Evolutionary conservation across 768 basidiomycete species (phyloP).

Genomic region (Termitomyces sp.): DNA sequence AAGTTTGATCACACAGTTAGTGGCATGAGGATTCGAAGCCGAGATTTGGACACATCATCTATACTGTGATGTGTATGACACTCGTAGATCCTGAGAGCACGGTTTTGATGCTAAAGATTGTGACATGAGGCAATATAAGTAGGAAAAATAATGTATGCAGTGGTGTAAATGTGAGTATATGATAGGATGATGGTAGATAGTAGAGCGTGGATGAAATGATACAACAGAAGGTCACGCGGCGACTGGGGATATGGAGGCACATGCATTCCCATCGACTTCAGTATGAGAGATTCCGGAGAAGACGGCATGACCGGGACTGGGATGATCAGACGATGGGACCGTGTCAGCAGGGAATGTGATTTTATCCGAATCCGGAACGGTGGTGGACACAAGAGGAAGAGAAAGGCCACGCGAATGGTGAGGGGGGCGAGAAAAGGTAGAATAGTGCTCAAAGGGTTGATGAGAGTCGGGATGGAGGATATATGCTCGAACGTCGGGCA

Average conservation of each 20-base stretch:
- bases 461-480: slow-evolving; percentile 28
- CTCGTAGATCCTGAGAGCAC: slow-evolving; percentile 9
- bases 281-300: slow-evolving; percentile 3
- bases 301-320: neutral
- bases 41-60: neutral
- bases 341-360: neutral
- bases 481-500: slow-evolving; percentile 59
- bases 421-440: slow-evolving; percentile 35
- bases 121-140: slow-evolving; percentile 8
- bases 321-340: slow-evolving; percentile 2
- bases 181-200: slow-evolving; percentile 9
- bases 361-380: neutral
- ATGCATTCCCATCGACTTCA: slow-evolving; percentile 11
- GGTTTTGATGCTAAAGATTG: slow-evolving; percentile 3
- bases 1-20: neutral
- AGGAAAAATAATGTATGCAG: slow-evolving; percentile 8
- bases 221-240: slow-evolving; percentile 7
- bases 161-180: slow-evolving; percentile 10
- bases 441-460: slow-evolving; percentile 7
- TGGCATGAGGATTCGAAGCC: neutral
- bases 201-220: neutral
- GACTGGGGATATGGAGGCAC: slow-evolving; percentile 4
- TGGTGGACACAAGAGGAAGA: neutral
- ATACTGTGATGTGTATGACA: neutral
- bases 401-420: neutral